Base-by-base conservation (phyloP, 129 eudicot genomes). In the Apium graveolens region DNA sequence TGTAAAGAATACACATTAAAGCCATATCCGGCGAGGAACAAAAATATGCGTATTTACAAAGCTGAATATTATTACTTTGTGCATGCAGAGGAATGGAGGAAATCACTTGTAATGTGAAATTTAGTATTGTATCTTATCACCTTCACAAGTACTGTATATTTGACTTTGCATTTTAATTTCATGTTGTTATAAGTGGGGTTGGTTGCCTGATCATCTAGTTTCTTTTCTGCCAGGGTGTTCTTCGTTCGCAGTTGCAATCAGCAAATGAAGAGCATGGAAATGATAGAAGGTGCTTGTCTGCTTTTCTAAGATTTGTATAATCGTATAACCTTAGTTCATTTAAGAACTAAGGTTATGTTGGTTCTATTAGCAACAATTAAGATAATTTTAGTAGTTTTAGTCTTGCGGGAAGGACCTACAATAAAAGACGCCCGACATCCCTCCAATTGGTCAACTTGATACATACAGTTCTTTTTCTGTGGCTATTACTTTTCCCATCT, bases 231-330 rank as follows among this genome's bases (percentile, higher is more conserved):
- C 91, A 92, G 97, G 97, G 97, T 78, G 88, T 87, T 66, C 76
- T 92, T 46, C 97, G 85, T 45, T 85, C 93, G 37, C 96, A 92
- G 82, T 84, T 92, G 70, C 97, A 90, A 71, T 81, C 97, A 46
- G 93, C 90, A 80, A 88, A 92, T 71, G 96, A 90, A 70, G 97
- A 88, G 72, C 89, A 90, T 85, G 93, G 85, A 85, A 78, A 86
- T 74, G 87, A 87, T 84, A 88, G 83, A 81, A 92, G 97, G 96
- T 92, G 71, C 78, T 73, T 76, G 41, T 43, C 78, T 78, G 20
- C n/a, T 26, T 39, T 73, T 11, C 1, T 42, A 73, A 41, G 29
- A 73, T 44, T 27, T 44, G 0, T 44, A 27, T 44, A 42, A 44
- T 27, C 8, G 26, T 43, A 13, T 75, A 17, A n/a, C n/a, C n/a